Evolutionary conservation across 768 basidiomycete genomes (phyloP), one percentile per base, ranked within the genome.

Genomic region (Pulveroboletus ravenelii): DNA sequence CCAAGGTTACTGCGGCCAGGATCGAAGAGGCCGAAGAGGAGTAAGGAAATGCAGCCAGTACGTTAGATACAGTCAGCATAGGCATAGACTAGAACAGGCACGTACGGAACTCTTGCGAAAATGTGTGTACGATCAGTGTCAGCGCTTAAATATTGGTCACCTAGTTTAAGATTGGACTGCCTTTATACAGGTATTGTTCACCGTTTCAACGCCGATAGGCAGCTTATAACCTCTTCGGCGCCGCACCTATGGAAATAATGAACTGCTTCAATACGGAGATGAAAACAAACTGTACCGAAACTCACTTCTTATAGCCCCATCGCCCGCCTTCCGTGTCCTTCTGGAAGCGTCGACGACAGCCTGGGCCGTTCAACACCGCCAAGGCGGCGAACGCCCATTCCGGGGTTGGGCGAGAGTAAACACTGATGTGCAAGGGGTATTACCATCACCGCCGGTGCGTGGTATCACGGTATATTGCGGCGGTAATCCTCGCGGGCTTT

Each of bases 231-330:
- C 62, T 23, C 76, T 74, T 54, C 76, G 74, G 46, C 63, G 59
- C 47, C 72, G 68, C 72, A 37, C 34, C 2, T 70, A 38, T 34
- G 45, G 34, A 31, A 14, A 41, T 18, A n/a, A 48, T 48, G 44
- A 47, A 32, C 13, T 13, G 10, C 31, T 10, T 14, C 13, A 34
- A 6, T 34, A 14, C 32, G 13, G 14, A 14, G 17, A 48, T 50
- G 41, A 45, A 36, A 44, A 29, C 27, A 14, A 44, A 40, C 18
- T 14, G 30, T 14, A 54, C 69, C 39, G 25, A 12, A 78, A 76
- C 68, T 74, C 67, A 53, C 63, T 79, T 78, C 27, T 74, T 72
- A 53, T 70, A 74, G 2, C 70, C 68, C 75, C 78, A 34, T 9
- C 10, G 8, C 30, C 3, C 6, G 3, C 31, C 25, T 13, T 32